A percentile compares a stretch with the other conserved stretches of the same genome.
Evolutionary conservation across 2,329 filamentous ascomycete genomes (phyloP).

Genomic region (Fusarium multiceps): DNA sequence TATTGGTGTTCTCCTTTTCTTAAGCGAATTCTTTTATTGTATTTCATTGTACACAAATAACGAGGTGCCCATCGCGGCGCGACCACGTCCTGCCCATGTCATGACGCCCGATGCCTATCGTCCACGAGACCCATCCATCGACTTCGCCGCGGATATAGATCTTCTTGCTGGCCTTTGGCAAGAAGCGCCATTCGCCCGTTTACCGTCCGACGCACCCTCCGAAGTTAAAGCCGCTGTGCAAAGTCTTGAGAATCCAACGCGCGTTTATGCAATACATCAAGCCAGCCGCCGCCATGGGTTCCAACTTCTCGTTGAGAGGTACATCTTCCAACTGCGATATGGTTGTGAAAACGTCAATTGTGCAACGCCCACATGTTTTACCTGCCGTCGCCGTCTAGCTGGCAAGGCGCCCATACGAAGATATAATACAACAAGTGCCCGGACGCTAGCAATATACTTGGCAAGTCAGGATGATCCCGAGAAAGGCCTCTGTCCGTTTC

Average conservation of each 20-base stretch:
- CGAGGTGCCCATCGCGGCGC: conserved; percentile 25
- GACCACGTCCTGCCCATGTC: conserved; percentile 35
- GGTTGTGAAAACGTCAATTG: conserved; percentile 79
- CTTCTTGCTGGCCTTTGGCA: conserved; percentile 70
- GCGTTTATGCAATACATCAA: conserved; percentile 69
- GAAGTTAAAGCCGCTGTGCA: conserved; percentile 67
- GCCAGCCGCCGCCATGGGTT: conserved; percentile 72
- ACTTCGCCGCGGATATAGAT: conserved; percentile 56
- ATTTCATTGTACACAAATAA: background rate
- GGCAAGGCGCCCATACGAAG: conserved; percentile 77
- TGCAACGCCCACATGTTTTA: conserved; percentile 82
- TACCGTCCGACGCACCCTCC: conserved; percentile 69
- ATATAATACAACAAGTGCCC: conserved; percentile 84
- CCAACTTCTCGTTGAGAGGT: conserved; percentile 76
- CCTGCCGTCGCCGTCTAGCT: conserved; percentile 75
- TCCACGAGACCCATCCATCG: conserved; percentile 29
- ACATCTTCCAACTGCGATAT: conserved; percentile 82
- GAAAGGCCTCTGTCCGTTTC: conserved; percentile 70
- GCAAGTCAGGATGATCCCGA: conserved; percentile 84
- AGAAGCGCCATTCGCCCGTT: conserved; percentile 67
- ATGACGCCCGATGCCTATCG: conserved; percentile 42
- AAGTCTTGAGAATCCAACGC: conserved; percentile 70
- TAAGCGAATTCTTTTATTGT: background rate
- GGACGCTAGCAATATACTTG: conserved; percentile 82
- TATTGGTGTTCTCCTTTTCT: background rate